phyloP scores from a whole-genome alignment of 2,329 filamentous ascomycete species.

The Colletotrichum costaricense region DNA sequence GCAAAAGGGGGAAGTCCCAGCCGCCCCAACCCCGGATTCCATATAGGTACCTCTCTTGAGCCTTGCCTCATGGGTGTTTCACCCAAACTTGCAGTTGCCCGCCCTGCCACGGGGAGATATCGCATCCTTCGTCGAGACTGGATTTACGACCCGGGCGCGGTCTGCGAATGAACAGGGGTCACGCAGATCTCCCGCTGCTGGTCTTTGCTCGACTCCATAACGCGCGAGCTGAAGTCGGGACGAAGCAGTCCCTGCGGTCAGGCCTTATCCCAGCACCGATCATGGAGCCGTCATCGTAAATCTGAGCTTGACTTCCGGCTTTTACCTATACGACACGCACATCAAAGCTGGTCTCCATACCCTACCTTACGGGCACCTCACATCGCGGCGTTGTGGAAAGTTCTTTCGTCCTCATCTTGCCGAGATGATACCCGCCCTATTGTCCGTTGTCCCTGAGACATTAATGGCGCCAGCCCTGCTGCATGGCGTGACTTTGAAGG shows the following conservation, averaged over 20 bases:
- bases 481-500: slow-evolving; percentile 3
- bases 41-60: neutral
- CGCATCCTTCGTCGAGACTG: neutral
- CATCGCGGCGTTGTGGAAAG: neutral
- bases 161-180: neutral
- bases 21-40: neutral
- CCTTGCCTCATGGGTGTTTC: neutral
- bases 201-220: neutral
- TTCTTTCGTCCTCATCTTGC: neutral
- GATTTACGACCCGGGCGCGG: too few species aligned
- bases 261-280: neutral
- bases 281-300: neutral
- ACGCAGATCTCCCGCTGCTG: slow-evolving; percentile 37
- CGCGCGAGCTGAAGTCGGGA: neutral
- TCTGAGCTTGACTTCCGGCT: neutral
- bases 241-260: neutral
- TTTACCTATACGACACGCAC: neutral
- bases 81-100: neutral
- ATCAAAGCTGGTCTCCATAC: neutral
- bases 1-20: neutral
- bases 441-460: neutral
- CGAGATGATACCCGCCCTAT: neutral
- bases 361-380: too few species aligned
- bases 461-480: neutral
- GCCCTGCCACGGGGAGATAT: neutral